Conservation (phyloP, 305 asterid genomes). For the Rubia tinctorum region DNA sequence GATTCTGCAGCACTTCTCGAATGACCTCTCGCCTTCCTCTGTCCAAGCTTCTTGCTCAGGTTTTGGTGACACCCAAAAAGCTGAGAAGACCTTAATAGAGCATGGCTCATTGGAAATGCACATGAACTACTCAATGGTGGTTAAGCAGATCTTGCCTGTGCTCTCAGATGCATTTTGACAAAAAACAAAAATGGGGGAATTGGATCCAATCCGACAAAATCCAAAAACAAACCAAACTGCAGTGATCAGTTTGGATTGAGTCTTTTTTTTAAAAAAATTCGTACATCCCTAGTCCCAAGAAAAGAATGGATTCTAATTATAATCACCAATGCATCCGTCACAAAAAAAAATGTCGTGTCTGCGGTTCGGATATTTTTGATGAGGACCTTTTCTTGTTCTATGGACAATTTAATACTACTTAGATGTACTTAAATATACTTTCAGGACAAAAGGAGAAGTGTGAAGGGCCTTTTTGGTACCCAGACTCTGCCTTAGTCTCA, state of each 20-base stretch:
- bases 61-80: neutral
- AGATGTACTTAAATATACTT: neutral
- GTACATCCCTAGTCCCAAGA: neutral
- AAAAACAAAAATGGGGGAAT: neutral
- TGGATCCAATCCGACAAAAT: neutral
- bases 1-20: neutral
- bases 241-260: neutral
- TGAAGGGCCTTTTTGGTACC: too few relatives aligned
- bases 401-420: neutral
- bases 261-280: too few relatives aligned
- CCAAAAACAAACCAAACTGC: neutral
- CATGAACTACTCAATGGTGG: neutral
- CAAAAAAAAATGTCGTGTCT: neutral
- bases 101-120: neutral
- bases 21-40: neutral
- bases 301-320: neutral
- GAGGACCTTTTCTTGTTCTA: neutral
- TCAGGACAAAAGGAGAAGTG: neutral
- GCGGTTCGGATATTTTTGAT: neutral
- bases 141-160: neutral
- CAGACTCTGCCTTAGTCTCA: too few relatives aligned
- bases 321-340: neutral
- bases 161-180: neutral
- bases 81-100: neutral
- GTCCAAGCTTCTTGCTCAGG: neutral